These are phyloP conservation scores for Fusarium sp. DNA, from an alignment of 2,329 filamentous ascomycete genomes.

Conservation along the genomic window DNA sequence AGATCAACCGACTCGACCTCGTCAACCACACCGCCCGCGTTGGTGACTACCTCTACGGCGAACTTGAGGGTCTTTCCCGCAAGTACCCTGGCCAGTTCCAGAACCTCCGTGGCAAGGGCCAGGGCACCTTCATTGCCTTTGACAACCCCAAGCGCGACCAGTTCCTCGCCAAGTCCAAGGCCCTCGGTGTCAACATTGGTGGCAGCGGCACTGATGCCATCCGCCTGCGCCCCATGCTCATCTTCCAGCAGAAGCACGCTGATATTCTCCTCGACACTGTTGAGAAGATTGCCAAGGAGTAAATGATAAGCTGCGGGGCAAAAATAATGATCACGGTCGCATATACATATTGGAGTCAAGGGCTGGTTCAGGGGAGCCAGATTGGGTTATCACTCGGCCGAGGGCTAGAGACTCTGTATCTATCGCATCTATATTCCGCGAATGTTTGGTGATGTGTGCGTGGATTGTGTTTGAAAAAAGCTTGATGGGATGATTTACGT, in stretches of 20 bases:
- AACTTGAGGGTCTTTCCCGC: constrained; percentile 70
- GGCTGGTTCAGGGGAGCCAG: constrained; percentile 10
- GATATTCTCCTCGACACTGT: constrained; percentile 81
- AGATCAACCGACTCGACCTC: constrained; percentile 78
- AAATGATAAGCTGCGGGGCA: constrained; percentile 25
- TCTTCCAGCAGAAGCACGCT: constrained; percentile 90
- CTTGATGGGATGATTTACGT: not conserved
- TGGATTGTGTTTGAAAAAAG: not conserved
- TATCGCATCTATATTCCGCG: constrained; percentile 2
- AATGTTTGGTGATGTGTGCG: not conserved
- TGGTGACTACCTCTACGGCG: constrained; percentile 78
- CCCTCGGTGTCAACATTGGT: constrained; percentile 83
- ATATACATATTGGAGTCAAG: constrained; percentile 20
- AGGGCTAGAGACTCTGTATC: constrained; percentile 2
- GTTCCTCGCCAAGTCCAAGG: constrained; percentile 80
- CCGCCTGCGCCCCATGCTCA: constrained; percentile 84
- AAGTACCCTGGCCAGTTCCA: constrained; percentile 79
- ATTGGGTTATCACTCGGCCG: constrained; percentile 16
- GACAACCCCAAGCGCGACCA: constrained; percentile 82
- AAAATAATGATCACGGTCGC: not conserved
- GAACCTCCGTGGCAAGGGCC: constrained; percentile 85
- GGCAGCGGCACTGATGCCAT: constrained; percentile 80
- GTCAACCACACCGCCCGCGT: constrained; percentile 79
- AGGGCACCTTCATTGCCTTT: constrained; percentile 93
- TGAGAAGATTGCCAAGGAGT: constrained; percentile 72